Percentiles rank a stretch among this genome's conserved stretches.
Conservation (phyloP, 495 filamentous ascomycete genomes). For the Echria macrotheca region DNA sequence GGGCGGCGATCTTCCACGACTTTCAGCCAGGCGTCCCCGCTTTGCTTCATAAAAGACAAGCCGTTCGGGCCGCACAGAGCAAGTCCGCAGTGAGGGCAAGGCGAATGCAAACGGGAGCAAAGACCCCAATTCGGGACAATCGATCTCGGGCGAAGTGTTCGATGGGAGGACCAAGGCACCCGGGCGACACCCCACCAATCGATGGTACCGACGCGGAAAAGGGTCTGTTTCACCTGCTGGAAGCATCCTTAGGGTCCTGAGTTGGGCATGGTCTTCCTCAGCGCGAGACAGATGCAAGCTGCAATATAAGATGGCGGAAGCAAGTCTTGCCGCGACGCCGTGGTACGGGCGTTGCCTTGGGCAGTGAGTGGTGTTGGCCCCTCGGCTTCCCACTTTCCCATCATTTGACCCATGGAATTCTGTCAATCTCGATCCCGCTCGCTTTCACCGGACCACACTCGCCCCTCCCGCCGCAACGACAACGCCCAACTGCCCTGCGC, state of each 20-base stretch:
- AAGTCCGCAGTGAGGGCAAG: too few species aligned
- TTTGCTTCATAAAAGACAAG: too few species aligned
- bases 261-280: neutral
- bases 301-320: neutral
- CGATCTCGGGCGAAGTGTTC: neutral
- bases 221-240: neutral
- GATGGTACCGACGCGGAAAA: neutral
- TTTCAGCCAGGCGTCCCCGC: too few species aligned
- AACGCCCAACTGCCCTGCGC: too few species aligned
- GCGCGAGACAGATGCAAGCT: neutral
- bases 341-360: too few species aligned
- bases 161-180: neutral
- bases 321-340: neutral
- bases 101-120: too few species aligned
- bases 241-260: too few species aligned
- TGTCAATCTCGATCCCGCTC: neutral
- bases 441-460: neutral
- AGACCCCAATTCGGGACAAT: neutral
- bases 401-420: conserved; percentile 1
- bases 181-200: too few species aligned
- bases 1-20: too few species aligned
- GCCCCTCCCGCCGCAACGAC: neutral
- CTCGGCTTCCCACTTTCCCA: conserved; percentile 4
- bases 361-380: too few species aligned
- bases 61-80: too few species aligned